Evolutionary conservation across 768 basidiomycete species (phyloP).

Genomic region (Pholiota microspora): DNA sequence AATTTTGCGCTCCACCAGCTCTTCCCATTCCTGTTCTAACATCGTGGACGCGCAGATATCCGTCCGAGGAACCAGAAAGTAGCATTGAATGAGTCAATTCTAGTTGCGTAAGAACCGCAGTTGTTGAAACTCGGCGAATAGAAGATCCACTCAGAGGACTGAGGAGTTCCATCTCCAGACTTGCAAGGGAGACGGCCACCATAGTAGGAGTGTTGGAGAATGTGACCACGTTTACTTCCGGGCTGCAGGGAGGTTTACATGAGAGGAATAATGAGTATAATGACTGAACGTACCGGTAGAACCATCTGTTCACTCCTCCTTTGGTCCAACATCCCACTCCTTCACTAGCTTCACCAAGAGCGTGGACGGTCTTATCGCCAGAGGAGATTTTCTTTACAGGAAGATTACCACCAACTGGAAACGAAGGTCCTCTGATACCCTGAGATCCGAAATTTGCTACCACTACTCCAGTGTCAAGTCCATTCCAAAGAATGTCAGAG

Average conservation of each 20-base stretch:
- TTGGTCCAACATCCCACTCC: conserved; percentile 82
- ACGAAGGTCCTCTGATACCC: conserved; percentile 68
- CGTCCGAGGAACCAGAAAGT: conserved; percentile 71
- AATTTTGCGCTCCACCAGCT: conserved; percentile 45
- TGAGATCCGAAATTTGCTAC: conserved; percentile 63
- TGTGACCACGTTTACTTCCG: conserved; percentile 32
- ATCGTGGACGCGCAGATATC: conserved; percentile 69
- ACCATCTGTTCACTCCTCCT: conserved; percentile 86
- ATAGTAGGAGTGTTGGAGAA: conserved; percentile 49
- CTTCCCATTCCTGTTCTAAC: conserved; percentile 59
- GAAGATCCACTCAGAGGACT: conserved; percentile 72
- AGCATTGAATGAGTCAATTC: conserved; percentile 63
- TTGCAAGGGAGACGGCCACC: conserved; percentile 57
- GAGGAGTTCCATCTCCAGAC: conserved; percentile 64
- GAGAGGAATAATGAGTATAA: conserved; percentile 1
- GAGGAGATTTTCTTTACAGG: conserved; percentile 73
- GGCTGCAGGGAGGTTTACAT: conserved; percentile 18
- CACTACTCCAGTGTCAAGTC: conserved; percentile 69
- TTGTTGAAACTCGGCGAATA: conserved; percentile 52
- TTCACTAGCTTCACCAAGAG: conserved; percentile 53
- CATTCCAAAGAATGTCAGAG: conserved; percentile 88
- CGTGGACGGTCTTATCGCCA: conserved; percentile 78
- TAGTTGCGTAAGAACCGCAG: conserved; percentile 64
- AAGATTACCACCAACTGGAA: conserved; percentile 65
- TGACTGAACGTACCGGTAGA: conserved; percentile 50